Conservation (phyloP, 441 rosid genomes). For the Mallotus japonicus region DNA sequence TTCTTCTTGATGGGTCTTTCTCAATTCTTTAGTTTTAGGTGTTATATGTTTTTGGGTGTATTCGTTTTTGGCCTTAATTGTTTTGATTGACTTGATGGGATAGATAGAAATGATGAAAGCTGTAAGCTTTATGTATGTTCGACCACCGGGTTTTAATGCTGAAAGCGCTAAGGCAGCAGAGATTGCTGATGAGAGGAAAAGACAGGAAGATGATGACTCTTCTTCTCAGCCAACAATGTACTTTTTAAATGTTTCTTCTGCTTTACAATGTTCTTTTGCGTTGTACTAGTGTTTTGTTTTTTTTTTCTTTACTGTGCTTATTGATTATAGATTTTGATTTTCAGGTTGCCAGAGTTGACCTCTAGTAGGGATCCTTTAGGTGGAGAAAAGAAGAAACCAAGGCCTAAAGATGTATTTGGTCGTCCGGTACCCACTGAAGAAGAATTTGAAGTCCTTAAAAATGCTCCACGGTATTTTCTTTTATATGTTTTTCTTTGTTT, state of each 20-base stretch:
- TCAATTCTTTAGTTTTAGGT: neutral
- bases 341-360: conserved; percentile 41
- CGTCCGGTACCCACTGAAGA: conserved; percentile 90
- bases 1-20: neutral
- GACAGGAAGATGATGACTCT: conserved; percentile 31
- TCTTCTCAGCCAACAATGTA: conserved; percentile 41
- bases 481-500: neutral
- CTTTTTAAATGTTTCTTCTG: neutral
- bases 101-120: conserved; percentile 90
- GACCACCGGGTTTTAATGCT: conserved; percentile 90
- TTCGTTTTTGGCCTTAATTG: neutral
- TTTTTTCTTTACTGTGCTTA: no score
- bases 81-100: neutral
- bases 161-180: conserved; percentile 98
- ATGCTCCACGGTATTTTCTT: conserved; percentile 68
- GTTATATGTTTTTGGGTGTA: neutral
- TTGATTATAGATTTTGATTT: conserved; percentile 17
- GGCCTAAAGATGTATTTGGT: conserved; percentile 95
- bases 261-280: conserved; percentile 29
- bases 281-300: no score
- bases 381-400: conserved; percentile 67
- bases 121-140: conserved; percentile 96
- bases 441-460: conserved; percentile 76
- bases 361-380: conserved; percentile 29
- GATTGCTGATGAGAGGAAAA: conserved; percentile 52